These are phyloP conservation scores for Colletotrichum sp. DNA, from an alignment of 2,329 filamentous ascomycete species.

Conservation along the genomic window DNA sequence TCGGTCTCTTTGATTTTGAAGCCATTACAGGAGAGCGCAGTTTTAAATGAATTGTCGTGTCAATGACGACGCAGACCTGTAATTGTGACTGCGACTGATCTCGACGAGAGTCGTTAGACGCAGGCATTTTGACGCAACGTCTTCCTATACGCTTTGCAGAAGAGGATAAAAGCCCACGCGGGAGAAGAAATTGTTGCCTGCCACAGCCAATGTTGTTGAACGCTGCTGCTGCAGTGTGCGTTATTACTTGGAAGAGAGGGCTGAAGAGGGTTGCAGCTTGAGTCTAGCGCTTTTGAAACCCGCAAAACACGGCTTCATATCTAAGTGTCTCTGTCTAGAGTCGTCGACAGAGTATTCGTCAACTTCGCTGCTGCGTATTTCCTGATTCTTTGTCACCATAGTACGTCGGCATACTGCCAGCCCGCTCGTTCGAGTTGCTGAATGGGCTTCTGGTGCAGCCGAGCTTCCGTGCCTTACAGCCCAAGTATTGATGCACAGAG, in stretches of 20 bases:
- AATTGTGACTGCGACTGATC: neutral
- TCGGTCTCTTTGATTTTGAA: too few relatives aligned
- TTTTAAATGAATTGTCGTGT: accelerated
- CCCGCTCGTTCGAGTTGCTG: too few relatives aligned
- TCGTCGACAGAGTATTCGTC: accelerated
- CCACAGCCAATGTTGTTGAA: neutral
- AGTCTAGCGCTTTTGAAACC: accelerated
- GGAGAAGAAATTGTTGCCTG: neutral
- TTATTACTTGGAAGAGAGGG: accelerated
- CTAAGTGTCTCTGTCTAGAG: accelerated
- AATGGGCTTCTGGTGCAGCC: too few relatives aligned
- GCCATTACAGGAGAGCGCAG: accelerated
- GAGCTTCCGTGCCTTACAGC: too few relatives aligned
- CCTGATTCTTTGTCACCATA: too few relatives aligned
- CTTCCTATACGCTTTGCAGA: neutral
- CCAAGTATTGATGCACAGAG: too few relatives aligned
- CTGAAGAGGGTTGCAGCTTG: neutral
- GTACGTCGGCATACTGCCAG: too few relatives aligned
- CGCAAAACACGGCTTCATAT: neutral
- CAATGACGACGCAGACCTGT: neutral
- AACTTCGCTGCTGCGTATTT: neutral
- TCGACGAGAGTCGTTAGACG: accelerated
- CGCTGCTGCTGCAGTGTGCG: accelerated
- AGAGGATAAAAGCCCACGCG: accelerated
- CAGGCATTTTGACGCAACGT: accelerated